Conservation (phyloP, 108 stramenopile genomes). For the Skeletonema marinoi region DNA sequence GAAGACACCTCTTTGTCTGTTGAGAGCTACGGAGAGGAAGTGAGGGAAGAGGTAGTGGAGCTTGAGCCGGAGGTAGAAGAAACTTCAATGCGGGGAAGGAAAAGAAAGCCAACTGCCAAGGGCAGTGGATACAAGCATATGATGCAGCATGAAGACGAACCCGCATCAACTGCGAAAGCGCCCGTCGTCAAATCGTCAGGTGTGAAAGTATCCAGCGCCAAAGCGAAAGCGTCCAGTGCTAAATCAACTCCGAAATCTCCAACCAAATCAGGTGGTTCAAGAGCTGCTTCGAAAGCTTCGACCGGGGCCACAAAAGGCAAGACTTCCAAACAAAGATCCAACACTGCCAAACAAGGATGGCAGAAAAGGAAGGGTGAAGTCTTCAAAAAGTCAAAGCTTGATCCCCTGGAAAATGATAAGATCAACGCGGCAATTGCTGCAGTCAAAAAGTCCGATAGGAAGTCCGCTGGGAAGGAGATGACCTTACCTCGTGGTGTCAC, state of each 20-base stretch:
- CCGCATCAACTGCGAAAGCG: not conserved
- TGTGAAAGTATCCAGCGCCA: not conserved
- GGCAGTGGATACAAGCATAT: not conserved
- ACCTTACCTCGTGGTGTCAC: slow-evolving; percentile 72
- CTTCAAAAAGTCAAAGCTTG: not conserved
- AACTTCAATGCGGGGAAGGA: not conserved
- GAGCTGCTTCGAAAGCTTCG: not conserved
- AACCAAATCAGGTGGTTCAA: not conserved
- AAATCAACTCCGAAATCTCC: not conserved
- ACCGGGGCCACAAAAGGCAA: not conserved
- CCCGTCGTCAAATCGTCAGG: not conserved
- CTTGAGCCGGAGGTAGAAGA: not conserved
- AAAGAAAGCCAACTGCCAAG: not conserved
- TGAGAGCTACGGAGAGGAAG: not conserved
- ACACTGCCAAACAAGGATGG: not conserved
- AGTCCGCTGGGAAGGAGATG: slow-evolving; percentile 66
- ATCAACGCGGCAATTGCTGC: not conserved
- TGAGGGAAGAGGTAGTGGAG: not conserved
- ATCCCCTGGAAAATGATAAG: not conserved
- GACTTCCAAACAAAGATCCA: not conserved
- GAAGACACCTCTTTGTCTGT: not conserved
- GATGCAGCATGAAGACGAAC: not conserved
- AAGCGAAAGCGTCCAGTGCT: not conserved
- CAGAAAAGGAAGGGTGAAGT: not conserved
- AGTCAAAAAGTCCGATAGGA: slow-evolving; percentile 8